Percentiles rank a stretch among this genome's conserved stretches.
phyloP scores from a whole-genome alignment of 495 filamentous ascomycete genomes.

The Trichocladium antarcticum region DNA sequence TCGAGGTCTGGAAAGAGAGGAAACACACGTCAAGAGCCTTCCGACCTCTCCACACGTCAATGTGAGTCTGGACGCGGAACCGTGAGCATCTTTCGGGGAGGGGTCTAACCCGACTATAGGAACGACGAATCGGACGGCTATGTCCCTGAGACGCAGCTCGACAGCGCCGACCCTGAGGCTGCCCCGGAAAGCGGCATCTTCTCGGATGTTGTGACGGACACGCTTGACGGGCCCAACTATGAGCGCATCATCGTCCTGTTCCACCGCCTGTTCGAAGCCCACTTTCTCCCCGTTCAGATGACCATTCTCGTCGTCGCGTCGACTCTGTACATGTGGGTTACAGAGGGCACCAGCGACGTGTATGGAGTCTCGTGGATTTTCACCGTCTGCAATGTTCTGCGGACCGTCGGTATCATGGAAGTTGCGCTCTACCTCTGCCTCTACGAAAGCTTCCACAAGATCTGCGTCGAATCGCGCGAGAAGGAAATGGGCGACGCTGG shows the following conservation, averaged over 20 bases:
- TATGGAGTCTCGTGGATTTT: constrained; percentile 45
- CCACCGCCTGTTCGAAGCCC: constrained; percentile 56
- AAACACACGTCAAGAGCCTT: constrained; percentile 40
- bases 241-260: constrained; percentile 38
- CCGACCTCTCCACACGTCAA: constrained; percentile 39
- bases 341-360: constrained; percentile 35
- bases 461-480: constrained; percentile 46
- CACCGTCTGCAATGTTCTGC: constrained; percentile 44
- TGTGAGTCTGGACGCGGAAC: no score
- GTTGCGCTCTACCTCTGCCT: constrained; percentile 49
- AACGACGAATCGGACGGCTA: constrained; percentile 37
- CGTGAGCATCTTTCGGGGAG: neutral
- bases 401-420: constrained; percentile 46
- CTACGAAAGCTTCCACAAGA: constrained; percentile 51
- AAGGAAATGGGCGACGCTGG: constrained; percentile 53
- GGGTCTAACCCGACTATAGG: constrained; percentile 4
- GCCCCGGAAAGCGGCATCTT: constrained; percentile 37
- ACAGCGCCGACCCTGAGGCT: constrained; percentile 28
- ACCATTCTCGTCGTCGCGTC: constrained; percentile 50
- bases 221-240: constrained; percentile 35
- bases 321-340: constrained; percentile 42
- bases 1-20: constrained; percentile 39
- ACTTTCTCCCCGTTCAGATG: constrained; percentile 55
- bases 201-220: constrained; percentile 38
- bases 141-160: constrained; percentile 35